Evolutionary conservation across 192 early-diverging fungal species (phyloP), one percentile per base, ranked within the genome.

Genomic region (Rhizophagus prolifer): DNA sequence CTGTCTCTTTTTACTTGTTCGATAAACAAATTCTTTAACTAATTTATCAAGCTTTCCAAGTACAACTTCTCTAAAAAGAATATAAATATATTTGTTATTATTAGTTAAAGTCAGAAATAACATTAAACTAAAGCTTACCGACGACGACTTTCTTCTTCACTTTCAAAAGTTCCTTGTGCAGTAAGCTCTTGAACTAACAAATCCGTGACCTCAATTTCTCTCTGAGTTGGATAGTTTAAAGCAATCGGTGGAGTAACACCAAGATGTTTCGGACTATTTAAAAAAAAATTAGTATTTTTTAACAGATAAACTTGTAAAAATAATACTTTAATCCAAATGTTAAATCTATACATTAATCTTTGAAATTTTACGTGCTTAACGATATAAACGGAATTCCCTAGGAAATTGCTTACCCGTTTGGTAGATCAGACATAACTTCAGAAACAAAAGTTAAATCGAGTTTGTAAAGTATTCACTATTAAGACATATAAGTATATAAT

Each of bases 1-100:
- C n/a, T 88, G 89, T 66, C 90, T 86, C 65, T 90, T 92, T 47
- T 68, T 79, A 41, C 88, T 88, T 28, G 94, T 91, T n/a, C 81
- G 67, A 65, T 92, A 92, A 16, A 98, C 96, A 87, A 98, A 97
- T 58, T 97, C 92, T 80, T 97, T 95, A 72, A 96, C 93, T 70
- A 99, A 83, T 68, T 85, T 85, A 80, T 95, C 89, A 41, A 99
- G 86, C 74, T 96, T 94, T 13, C 92, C 94, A 47, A 99, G 88
- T 2, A 99, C 96, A 31, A 93, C 78, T 79, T 94, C 93, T 78
- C 94, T 94, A 83, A 81, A 47, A 58, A 21, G 23, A 10, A 60
- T 78, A 58, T 70, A 64, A 76, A 66, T 16, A 64, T 74, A 14
- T 47, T 67, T 14, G 50, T 68, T 34, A 60, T 62, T 41, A 30